Conservation (phyloP, 2,329 filamentous ascomycete genomes). For the Biscogniauxia sp. region DNA sequence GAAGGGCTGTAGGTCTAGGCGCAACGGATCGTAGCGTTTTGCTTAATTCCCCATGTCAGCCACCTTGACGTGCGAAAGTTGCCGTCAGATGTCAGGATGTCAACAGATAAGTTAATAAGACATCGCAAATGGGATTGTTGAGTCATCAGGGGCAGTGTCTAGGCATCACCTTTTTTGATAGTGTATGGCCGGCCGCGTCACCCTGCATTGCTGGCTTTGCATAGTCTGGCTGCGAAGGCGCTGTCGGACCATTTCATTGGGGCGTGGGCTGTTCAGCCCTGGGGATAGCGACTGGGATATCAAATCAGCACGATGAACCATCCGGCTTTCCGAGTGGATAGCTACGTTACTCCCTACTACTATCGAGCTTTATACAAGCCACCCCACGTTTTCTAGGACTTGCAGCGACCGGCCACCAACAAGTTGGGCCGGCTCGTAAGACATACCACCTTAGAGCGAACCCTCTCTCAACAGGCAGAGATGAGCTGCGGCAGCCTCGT, state of each 20-base stretch:
- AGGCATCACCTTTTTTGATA: slow-evolving; percentile 1
- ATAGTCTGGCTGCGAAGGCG: not conserved
- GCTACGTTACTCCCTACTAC: not conserved
- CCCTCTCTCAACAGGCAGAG: not conserved
- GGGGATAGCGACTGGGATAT: slow-evolving; percentile 5
- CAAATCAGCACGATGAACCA: not conserved
- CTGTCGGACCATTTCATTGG: slow-evolving; percentile 4
- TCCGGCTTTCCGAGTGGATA: not conserved
- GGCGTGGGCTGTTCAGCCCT: slow-evolving; percentile 6
- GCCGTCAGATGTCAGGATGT: not conserved
- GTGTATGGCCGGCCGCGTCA: slow-evolving; percentile 16
- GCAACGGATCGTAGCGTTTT: not conserved
- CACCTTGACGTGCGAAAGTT: not conserved
- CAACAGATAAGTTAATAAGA: not conserved
- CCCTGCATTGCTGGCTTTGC: slow-evolving; percentile 8
- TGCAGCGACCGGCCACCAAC: not conserved
- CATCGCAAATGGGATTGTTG: not conserved
- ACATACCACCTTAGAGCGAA: not conserved
- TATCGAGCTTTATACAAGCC: not conserved
- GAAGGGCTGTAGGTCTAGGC: not conserved
- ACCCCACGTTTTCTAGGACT: not conserved
- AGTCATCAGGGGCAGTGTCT: not conserved
- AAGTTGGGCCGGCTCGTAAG: not conserved
- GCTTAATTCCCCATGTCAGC: not conserved
- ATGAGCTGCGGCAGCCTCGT: not conserved